These are phyloP conservation scores for Berberis vulgaris DNA, from an alignment of 164 flowering plant species.

Conservation along the genomic window DNA sequence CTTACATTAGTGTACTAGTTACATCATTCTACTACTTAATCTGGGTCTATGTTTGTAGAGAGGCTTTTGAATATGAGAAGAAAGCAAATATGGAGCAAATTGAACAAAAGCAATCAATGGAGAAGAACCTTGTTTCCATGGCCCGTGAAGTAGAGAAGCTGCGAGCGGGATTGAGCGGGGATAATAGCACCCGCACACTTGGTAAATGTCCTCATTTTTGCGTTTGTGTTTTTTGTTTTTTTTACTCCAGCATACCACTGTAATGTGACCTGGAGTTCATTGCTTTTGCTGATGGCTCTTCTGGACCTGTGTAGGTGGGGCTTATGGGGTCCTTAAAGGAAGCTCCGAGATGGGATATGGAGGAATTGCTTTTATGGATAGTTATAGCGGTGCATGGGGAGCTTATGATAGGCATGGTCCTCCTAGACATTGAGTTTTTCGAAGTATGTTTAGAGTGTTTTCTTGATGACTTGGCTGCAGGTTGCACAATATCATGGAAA, in stretches of 20 bases:
- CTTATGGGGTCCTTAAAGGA: constrained; percentile 35
- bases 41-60: constrained; percentile 27
- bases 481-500: background rate
- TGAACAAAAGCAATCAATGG: constrained; percentile 54
- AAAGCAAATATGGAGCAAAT: constrained; percentile 49
- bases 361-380: constrained; percentile 21
- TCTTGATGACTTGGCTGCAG: background rate
- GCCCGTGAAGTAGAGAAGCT: constrained; percentile 66
- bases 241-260: background rate
- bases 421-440: constrained; percentile 22
- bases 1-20: background rate
- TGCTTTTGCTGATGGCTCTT: constrained; percentile 1
- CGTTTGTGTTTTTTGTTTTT: constrained; percentile 1
- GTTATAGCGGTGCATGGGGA: constrained; percentile 35
- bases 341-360: constrained; percentile 41
- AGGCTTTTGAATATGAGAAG: constrained; percentile 56
- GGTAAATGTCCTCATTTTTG: constrained; percentile 15
- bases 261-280: background rate
- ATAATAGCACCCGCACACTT: constrained; percentile 30
- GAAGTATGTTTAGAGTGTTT: background rate
- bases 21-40: background rate
- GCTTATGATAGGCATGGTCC: constrained; percentile 31
- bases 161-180: constrained; percentile 38
- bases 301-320: constrained; percentile 20
- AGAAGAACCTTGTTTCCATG: constrained; percentile 56